Base-by-base conservation (phyloP, 1,139 yeast genomes). In the Hyphopichia fennica region DNA sequence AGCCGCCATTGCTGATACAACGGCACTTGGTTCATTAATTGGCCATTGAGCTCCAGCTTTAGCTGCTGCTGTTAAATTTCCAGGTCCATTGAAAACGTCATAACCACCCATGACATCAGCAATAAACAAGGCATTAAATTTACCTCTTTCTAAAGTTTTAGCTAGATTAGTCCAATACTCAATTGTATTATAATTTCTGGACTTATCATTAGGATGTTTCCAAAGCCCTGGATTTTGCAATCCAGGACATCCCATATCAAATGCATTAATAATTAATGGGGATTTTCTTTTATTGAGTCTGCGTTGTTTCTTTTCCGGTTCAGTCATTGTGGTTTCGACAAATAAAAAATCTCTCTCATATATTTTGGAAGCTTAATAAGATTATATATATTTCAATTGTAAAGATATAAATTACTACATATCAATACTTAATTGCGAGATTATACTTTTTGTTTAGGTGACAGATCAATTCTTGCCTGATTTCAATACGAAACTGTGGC, bases 91-190 rank as follows among this genome's bases (percentile, higher is more conserved):
- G 46, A 65, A 71, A 7, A 68, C 74, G 48, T 71, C 76, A 49
- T 67, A 72, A 2, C 69, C 67, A 5, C 77, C 77, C 22, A 74
- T 53, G 3, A 72, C 73, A 56, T 75, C 81, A 32, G 79, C 80
- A 43, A 75, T 55, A 50, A 75, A 75, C 9, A 75, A 46, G 2
- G 69, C 69, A 47, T 71, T 70, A 43, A 75, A 59, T 48, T 74
- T 69, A 3, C 78, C 80, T 41, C 61, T 62, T 47, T 75, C 81
- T 36, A 75, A 61, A 16, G 68, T 42, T 47, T 72, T 63, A 3
- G 79, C 79, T 18, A 74, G 51, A 35, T 72, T 58, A 10, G 63
- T 65, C 80, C 80, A 75, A 52, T 72, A 69, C 35, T 72, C 72
- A 28, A 75, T 58, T 38, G 68, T 65, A 39, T 63, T 63, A 47